A percentile compares a stretch with the other conserved stretches of the same genome.
Conservation (phyloP, 1,284 basidiomycete genomes). For the Puccinia novopanici region DNA sequence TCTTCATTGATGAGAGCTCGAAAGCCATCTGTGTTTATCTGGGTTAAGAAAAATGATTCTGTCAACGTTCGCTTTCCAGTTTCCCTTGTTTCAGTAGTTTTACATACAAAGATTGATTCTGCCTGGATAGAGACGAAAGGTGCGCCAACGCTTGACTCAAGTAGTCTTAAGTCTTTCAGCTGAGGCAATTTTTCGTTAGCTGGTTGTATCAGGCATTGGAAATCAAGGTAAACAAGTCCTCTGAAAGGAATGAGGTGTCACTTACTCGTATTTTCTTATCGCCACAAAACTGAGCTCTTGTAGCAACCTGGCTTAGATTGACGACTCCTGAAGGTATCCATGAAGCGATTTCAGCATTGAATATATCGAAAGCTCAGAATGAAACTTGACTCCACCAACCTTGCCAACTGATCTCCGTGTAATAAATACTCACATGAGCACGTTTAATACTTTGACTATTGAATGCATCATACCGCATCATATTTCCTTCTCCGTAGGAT, state of each 20-base stretch:
- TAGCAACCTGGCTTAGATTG: not conserved
- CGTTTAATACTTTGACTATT: conserved; percentile 1
- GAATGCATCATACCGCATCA: not conserved
- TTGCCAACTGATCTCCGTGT: conserved; percentile 30
- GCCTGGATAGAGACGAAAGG: not conserved
- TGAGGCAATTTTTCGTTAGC: not conserved
- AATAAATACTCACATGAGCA: conserved; percentile 1
- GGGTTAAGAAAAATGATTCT: not conserved
- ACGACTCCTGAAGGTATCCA: not conserved
- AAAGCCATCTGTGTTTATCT: conserved; percentile 27
- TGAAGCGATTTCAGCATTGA: not conserved
- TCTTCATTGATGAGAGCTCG: not conserved
- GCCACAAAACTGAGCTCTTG: conserved; percentile 13
- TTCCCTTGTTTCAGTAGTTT: not conserved
- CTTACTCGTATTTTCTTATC: conserved; percentile 26
- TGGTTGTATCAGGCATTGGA: not conserved
- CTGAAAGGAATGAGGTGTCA: not conserved
- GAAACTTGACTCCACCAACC: not conserved
- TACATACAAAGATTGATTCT: conserved; percentile 1
- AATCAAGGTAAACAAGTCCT: not conserved
- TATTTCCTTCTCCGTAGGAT: not conserved
- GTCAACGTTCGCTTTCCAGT: not conserved
- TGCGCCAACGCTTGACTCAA: conserved; percentile 11
- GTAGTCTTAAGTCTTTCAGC: conserved; percentile 30
- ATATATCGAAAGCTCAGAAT: not conserved